Evolutionary conservation across 345 rosid genomes (phyloP), one percentile per base, ranked within the genome.

Genomic region (Arabidopsis suecica): DNA sequence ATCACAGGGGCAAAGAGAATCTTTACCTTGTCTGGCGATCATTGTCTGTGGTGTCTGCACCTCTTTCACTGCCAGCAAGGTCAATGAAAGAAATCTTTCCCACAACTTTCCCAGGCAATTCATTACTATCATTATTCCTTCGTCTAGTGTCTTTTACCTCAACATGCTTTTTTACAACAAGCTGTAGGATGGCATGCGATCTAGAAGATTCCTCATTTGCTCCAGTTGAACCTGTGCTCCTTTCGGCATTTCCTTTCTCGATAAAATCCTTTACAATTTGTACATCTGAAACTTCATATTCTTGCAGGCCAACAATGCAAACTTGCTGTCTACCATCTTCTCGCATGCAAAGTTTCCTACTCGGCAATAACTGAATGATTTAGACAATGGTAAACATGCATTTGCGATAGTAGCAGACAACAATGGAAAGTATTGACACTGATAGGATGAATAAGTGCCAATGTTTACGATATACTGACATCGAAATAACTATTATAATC

Each of bases 1-100:
- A 36, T 47, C 51, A 57, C 58, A 40, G 30, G n/a, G 22, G 60
- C 2, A 61, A 63, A 41, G 45, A 65, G 54, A 33, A 20, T 65
- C 60, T 9, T 13, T 80, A 95, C 99, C 98, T 88, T 54, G 99
- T 95, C 72, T 92, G 97, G 25, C 98, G 85, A 77, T 95, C 99
- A 83, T 89, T 95, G 72, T 95, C 99, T 33, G 97, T 95, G 80
- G 99, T 95, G 74, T 92, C 97, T 55, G 99, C 99, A 74, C 99
- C 99, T 78, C 98, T 88, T 83, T 95, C 99, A 74, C 99, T 95
- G 36, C 99, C 99, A 76, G 97, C 99, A 85, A 95, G 99, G 83
- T 95, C 99, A 79, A 95, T 95, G 82, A 95, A 95, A 47, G 99
- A 95, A 70, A 95, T 90, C 84, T 95, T 92, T 61, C 99, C 99